These are phyloP conservation scores for Aspergillus sp. DNA, from an alignment of 2,329 filamentous ascomycete species.

Conservation along the genomic window DNA sequence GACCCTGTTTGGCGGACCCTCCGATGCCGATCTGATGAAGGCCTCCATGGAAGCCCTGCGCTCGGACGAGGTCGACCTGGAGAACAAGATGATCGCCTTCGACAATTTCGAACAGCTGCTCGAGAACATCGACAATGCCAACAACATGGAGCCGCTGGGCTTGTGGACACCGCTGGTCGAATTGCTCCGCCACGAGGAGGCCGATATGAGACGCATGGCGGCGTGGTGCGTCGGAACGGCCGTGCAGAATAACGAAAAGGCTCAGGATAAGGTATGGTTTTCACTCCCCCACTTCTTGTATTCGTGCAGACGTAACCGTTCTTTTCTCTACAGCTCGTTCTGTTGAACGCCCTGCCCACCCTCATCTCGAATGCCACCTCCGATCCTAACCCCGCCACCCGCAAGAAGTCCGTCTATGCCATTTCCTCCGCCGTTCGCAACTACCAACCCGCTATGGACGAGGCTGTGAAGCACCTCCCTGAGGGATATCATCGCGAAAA, in stretches of 20 bases:
- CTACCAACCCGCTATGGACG: slow-evolving; percentile 73
- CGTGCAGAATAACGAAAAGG: slow-evolving; percentile 90
- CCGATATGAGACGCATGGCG: slow-evolving; percentile 76
- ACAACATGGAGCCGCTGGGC: slow-evolving; percentile 76
- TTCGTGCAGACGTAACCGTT: neutral
- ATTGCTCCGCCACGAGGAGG: slow-evolving; percentile 67
- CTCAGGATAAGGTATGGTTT: slow-evolving; percentile 66
- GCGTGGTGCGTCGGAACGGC: slow-evolving; percentile 95
- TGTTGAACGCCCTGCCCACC: slow-evolving; percentile 65
- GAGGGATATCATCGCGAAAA: slow-evolving; percentile 59
- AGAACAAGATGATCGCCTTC: slow-evolving; percentile 79
- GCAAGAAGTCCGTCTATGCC: slow-evolving; percentile 86
- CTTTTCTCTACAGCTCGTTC: slow-evolving; percentile 46
- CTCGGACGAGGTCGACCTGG: slow-evolving; percentile 64
- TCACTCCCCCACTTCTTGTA: neutral
- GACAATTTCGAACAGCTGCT: slow-evolving; percentile 95
- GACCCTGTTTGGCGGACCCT: slow-evolving; percentile 76
- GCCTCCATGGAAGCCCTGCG: slow-evolving; percentile 76
- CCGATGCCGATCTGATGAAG: slow-evolving; percentile 89
- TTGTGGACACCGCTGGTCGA: slow-evolving; percentile 80
- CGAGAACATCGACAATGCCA: slow-evolving; percentile 93
- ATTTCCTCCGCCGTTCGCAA: slow-evolving; percentile 85
- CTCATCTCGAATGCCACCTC: slow-evolving; percentile 66
- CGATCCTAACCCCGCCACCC: slow-evolving; percentile 62
- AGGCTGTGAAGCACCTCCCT: slow-evolving; percentile 66